phyloP scores from a whole-genome alignment of 306 rosid genomes.

The Cicer judaicum region DNA sequence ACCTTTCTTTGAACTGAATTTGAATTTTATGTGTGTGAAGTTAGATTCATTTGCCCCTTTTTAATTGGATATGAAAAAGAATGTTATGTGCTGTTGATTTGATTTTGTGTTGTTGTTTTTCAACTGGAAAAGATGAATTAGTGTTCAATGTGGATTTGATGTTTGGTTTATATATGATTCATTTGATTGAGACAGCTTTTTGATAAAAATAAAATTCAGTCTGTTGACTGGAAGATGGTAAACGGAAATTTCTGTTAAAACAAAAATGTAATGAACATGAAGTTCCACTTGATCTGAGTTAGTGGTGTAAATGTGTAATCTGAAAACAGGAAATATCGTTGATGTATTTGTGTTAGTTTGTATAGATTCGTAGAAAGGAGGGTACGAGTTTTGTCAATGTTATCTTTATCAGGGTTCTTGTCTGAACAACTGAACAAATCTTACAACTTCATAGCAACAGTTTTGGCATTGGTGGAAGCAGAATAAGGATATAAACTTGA shows the following conservation, averaged over 20 bases:
- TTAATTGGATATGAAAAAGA: conserved; percentile 16
- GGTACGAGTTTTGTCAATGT: not conserved
- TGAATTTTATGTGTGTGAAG: conserved; percentile 26
- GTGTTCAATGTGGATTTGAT: conserved; percentile 36
- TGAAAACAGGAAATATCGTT: not conserved
- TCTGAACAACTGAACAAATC: not conserved
- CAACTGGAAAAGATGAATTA: conserved; percentile 6
- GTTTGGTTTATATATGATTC: conserved; percentile 23
- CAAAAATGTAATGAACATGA: conserved; percentile 10
- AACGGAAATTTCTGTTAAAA: not conserved
- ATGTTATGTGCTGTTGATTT: conserved; percentile 35
- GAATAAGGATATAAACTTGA: conserved; percentile 31
- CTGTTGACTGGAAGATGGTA: conserved; percentile 37
- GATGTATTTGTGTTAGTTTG: conserved; percentile 24
- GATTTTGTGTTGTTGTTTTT: conserved; percentile 26
- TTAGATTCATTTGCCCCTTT: conserved; percentile 29
- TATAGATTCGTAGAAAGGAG: conserved; percentile 1
- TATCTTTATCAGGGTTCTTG: not conserved
- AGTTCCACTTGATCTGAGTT: conserved; percentile 29
- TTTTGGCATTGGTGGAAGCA: not conserved
- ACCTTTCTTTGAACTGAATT: conserved; percentile 35
- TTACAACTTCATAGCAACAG: not conserved
- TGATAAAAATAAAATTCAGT: not conserved
- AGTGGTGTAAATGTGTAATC: conserved; percentile 24
- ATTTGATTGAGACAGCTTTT: conserved; percentile 10